A percentile compares a stretch with the other conserved stretches of the same genome.
Conservation (phyloP, 768 basidiomycete genomes). For the Mycena kentingensis region DNA sequence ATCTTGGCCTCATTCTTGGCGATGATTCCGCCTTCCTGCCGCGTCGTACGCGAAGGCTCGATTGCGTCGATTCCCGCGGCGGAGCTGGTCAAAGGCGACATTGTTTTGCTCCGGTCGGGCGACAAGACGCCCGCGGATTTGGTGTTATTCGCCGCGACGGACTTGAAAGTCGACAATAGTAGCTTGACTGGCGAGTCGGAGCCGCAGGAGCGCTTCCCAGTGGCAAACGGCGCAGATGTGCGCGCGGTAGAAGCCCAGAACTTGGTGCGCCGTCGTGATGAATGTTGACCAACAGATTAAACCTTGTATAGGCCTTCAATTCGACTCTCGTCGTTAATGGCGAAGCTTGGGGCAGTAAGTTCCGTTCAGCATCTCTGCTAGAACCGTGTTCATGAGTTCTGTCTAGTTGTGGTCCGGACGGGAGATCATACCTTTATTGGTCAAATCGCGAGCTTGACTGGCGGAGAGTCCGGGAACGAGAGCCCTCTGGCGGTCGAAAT, state of each 20-base stretch:
- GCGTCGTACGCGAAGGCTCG: conserved; percentile 58
- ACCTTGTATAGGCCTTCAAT: conserved; percentile 57
- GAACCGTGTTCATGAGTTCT: conserved; percentile 2
- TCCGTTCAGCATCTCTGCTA: background rate
- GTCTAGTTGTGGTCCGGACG: conserved; percentile 61
- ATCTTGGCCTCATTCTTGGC: conserved; percentile 73
- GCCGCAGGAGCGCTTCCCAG: conserved; percentile 58
- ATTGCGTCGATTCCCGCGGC: conserved; percentile 60
- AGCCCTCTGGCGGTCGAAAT: conserved; percentile 70
- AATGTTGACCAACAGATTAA: background rate
- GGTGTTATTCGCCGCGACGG: conserved; percentile 57
- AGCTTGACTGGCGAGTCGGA: conserved; percentile 73
- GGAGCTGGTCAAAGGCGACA: conserved; percentile 65
- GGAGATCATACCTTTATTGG: conserved; percentile 70
- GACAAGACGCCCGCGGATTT: conserved; percentile 75
- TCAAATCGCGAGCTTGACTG: conserved; percentile 69
- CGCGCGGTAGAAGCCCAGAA: conserved; percentile 69
- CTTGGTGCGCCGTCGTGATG: conserved; percentile 37
- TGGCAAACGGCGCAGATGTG: conserved; percentile 45
- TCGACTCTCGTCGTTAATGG: conserved; percentile 70
- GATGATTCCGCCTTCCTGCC: conserved; percentile 72
- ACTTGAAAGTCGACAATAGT: conserved; percentile 72
- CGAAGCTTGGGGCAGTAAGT: conserved; percentile 69
- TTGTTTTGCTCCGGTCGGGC: conserved; percentile 63
- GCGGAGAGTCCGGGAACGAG: conserved; percentile 63